Base-by-base conservation (phyloP, 2,329 filamentous ascomycete species). In the Fusarium palustre region DNA sequence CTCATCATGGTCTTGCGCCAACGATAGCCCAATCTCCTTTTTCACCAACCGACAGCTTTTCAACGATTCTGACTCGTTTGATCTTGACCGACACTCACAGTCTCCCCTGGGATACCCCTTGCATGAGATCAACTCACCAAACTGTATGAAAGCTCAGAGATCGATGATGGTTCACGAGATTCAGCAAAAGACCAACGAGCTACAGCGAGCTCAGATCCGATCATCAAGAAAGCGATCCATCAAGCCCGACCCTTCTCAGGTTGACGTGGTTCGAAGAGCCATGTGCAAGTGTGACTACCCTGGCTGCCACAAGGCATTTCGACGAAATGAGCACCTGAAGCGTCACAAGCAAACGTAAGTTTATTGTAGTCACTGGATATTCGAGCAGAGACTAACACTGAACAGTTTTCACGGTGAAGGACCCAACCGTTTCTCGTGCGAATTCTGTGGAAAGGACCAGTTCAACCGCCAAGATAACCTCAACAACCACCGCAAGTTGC, bases 301-400 rank as follows among this genome's bases (percentile, higher is more conserved):
- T 9, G 80, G 80, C 30, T 88, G 85, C 74, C 74, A 80, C 68
- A 83, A 83, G 69, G 81, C 81, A 0, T 87, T 85, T 63, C 83
- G 84, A 69, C 80, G 86, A 57, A 83, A 83, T 25, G 86, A 88
- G 74, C 86, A 88, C 65, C 76, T 87, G 20, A 88, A 87, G 77
- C 81, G 86, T 30, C 86, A 88, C 72, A 79, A 83, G 53, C 80
- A 81, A 55, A 84, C 83, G 85, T 87, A 72, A 79, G 84, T 28
- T 47, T 30, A 34, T 22, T n/a, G 3, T 1, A 22, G 22, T 34
- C 22, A 3, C 11, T 12, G 6, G 6, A 31, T 31, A 15, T 36
- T 6, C 8, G 20, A 48, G 31, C 11, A 46, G 16, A 11, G 20
- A 9, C 54, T 71, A 42, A 66, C 36, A 41, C 8, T 12, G 28